These are phyloP conservation scores for Candida frijolesensis DNA, from an alignment of 1,139 yeast genomes.

Conservation along the genomic window DNA sequence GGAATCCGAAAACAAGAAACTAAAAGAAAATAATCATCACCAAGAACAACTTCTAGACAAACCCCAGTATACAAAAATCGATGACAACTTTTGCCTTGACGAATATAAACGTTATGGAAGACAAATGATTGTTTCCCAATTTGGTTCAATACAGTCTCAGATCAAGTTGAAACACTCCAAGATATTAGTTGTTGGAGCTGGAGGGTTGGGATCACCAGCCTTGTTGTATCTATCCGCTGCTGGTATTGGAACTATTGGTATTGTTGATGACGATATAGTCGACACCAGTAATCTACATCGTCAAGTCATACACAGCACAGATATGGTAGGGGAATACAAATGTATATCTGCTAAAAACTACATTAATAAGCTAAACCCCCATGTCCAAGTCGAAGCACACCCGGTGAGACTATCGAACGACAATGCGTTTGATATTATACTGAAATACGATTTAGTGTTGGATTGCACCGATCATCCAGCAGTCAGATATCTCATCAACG, in stretches of 20 bases:
- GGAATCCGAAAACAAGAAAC: slow-evolving; percentile 26
- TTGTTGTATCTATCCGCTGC: slow-evolving; percentile 82
- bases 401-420: slow-evolving; percentile 51
- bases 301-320: slow-evolving; percentile 77
- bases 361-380: slow-evolving; percentile 63
- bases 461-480: slow-evolving; percentile 97
- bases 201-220: slow-evolving; percentile 96
- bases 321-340: slow-evolving; percentile 67
- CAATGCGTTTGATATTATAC: slow-evolving; percentile 67
- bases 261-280: slow-evolving; percentile 84
- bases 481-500: slow-evolving; percentile 84
- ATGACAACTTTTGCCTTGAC: slow-evolving; percentile 42
- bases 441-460: slow-evolving; percentile 69
- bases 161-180: slow-evolving; percentile 54
- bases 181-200: slow-evolving; percentile 88
- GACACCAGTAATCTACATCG: slow-evolving; percentile 87
- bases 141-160: slow-evolving; percentile 63
- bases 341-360: slow-evolving; percentile 73
- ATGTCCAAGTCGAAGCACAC: slow-evolving; percentile 56
- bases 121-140: slow-evolving; percentile 87
- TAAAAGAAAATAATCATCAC: slow-evolving; percentile 13
- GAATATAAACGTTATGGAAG: slow-evolving; percentile 89
- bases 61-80: slow-evolving; percentile 7
- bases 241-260: slow-evolving; percentile 84
- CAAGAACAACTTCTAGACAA: neutral